Evolutionary conservation across 345 rosid genomes (phyloP).

Genomic region (Streptanthus diversifolius): DNA sequence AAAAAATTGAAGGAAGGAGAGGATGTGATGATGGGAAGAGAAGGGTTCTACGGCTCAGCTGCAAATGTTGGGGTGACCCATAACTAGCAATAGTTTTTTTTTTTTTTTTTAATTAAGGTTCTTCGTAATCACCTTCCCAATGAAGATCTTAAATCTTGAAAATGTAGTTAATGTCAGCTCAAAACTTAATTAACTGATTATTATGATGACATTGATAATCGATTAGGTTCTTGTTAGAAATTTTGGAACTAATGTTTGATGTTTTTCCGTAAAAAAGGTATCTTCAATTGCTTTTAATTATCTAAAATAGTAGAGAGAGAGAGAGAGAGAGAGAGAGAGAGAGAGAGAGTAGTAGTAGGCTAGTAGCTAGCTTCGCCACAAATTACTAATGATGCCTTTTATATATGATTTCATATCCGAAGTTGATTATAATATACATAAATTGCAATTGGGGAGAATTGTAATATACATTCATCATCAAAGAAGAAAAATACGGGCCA

Average conservation of each 20-base stretch:
- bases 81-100: slow-evolving; percentile 24
- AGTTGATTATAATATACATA: neutral
- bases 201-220: slow-evolving; percentile 8
- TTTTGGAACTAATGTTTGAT: neutral
- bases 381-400: neutral
- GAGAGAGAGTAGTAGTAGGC: too few relatives aligned
- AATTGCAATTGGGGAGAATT: neutral
- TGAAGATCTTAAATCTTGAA: neutral
- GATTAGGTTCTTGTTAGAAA: neutral
- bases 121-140: neutral
- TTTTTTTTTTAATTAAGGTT: neutral
- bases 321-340: too few relatives aligned
- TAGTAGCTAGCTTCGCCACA: neutral
- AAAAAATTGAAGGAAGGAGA: slow-evolving; percentile 67
- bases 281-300: neutral
- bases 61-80: slow-evolving; percentile 67
- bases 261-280: neutral
- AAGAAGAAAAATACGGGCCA: neutral
- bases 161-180: slow-evolving; percentile 11
- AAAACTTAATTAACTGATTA: slow-evolving; percentile 8
- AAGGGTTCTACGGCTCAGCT: slow-evolving; percentile 64
- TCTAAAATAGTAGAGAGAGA: neutral
- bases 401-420: neutral
- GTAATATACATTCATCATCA: neutral
- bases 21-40: slow-evolving; percentile 53